Base-by-base conservation (phyloP, 2,329 filamentous ascomycete genomes). In the Beauveria australis region DNA sequence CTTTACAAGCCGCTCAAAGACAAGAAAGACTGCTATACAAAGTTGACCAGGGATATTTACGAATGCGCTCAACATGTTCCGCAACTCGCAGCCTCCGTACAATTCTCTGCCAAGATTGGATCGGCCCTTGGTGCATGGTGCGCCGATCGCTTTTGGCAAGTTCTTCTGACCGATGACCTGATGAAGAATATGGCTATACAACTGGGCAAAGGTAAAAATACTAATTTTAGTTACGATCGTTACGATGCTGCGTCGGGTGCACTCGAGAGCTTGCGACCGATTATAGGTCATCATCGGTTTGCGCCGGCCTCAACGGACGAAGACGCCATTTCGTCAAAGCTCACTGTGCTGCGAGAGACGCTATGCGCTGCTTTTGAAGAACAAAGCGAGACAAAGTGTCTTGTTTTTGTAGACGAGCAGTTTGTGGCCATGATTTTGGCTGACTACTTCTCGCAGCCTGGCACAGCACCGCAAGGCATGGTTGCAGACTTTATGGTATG, bases 371-470 rank as follows among this genome's bases (percentile, higher is more conserved):
- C 87, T 54, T 97, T 92, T 67, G 78, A 85, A 7, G 78, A 81
- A 30, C 86, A 87, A 19, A 41, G 59, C 5, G 65, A 67, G 2
- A 67, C 64, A n/a, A 66, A 72, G 2, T 96, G 91, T 68, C 96
- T 99, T 60, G 83, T 97, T 0, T 97, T 99, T 71, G 91, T 96
- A 0, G 81, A 91, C 63, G 82, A 88, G 69, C 81, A 92, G 46
- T 85, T 89, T 64, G 93, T 91, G 0, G 93, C 92, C 1, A 82
- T 84, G 19, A 73, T 95, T 18, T 76, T 99, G 1, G 77, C 82
- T 1, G 84, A 88, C 48, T 76, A 96, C 0, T 88, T 96, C 63
- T 72, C 73, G 43, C 78, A 82, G 19, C 68, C 77, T 1, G 70
- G 73, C 1, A 78, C 91, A 61, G 76, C 78, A 1, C 81, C 88